These are phyloP conservation scores for Astragalus membranaceus DNA, from an alignment of 306 rosid species.

Conservation along the genomic window DNA sequence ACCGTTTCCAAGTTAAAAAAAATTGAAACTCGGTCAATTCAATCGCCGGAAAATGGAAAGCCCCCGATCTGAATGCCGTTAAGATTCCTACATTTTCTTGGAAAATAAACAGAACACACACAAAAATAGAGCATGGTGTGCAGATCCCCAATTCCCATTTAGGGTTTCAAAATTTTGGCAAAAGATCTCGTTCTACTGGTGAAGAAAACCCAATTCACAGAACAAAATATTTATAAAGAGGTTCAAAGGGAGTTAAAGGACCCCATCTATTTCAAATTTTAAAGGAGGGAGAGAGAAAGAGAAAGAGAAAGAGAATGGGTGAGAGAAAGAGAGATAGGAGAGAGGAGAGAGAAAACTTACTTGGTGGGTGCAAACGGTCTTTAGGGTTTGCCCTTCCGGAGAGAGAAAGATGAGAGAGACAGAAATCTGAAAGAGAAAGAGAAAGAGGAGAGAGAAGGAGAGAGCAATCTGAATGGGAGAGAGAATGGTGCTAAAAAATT, in stretches of 20 bases:
- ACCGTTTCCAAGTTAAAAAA: slow-evolving; percentile 12
- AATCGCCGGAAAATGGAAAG: slow-evolving; percentile 29
- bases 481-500: slow-evolving; percentile 29
- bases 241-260: slow-evolving; percentile 54
- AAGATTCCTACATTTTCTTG: slow-evolving; percentile 28
- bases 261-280: slow-evolving; percentile 78
- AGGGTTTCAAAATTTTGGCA: slow-evolving; percentile 14
- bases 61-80: slow-evolving; percentile 24
- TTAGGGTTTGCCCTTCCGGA: slow-evolving; percentile 98
- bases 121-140: not conserved
- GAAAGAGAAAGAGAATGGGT: slow-evolving; percentile 5
- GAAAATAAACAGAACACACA: slow-evolving; percentile 9
- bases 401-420: slow-evolving; percentile 58
- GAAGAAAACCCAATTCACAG: slow-evolving; percentile 10
- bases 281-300: slow-evolving; percentile 28
- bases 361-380: slow-evolving; percentile 98
- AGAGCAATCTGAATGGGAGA: slow-evolving; percentile 19
- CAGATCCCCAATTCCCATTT: slow-evolving; percentile 37
- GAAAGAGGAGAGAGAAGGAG: slow-evolving; percentile 26
- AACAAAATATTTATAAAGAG: slow-evolving; percentile 28
- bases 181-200: slow-evolving; percentile 33
- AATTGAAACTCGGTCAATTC: slow-evolving; percentile 3
- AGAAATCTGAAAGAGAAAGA: slow-evolving; percentile 55
- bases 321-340: slow-evolving; percentile 29
- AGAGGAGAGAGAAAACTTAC: slow-evolving; percentile 85